Conservation (phyloP, 2,329 filamentous ascomycete genomes). For the Ophiostoma novo-ulmi region DNA sequence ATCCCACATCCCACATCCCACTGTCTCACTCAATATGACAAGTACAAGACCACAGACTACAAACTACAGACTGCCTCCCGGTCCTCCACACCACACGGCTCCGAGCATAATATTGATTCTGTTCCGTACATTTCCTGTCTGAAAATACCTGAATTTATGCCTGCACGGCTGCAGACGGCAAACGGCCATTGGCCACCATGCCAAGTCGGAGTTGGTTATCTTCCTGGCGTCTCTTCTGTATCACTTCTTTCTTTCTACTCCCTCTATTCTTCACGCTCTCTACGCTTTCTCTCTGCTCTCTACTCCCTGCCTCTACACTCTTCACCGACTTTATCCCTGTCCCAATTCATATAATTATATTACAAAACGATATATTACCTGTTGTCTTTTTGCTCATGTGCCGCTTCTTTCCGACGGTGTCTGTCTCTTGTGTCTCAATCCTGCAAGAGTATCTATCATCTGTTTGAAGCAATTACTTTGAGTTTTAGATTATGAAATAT, state of each 20-base stretch:
- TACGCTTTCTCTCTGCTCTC: neutral
- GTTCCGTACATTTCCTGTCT: neutral
- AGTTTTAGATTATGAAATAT: neutral
- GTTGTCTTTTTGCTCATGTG: neutral
- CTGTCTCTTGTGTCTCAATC: neutral
- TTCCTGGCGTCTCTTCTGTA: neutral
- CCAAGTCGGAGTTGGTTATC: neutral
- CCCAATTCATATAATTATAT: neutral
- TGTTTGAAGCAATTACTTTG: neutral
- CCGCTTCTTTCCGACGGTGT: neutral
- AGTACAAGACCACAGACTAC: neutral
- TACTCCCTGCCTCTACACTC: neutral
- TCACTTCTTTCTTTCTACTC: neutral
- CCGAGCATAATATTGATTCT: conserved; percentile 6
- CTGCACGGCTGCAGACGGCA: neutral
- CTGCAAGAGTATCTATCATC: neutral
- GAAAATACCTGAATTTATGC: too few relatives aligned
- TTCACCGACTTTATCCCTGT: neutral
- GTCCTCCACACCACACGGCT: conserved; percentile 6
- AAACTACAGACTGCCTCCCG: neutral
- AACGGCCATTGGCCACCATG: neutral
- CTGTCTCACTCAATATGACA: neutral
- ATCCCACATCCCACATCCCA: neutral
- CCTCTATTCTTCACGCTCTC: neutral
- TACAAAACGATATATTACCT: neutral